Base-by-base conservation (phyloP, 495 filamentous ascomycete genomes). In the Penicillium cataractarum region DNA sequence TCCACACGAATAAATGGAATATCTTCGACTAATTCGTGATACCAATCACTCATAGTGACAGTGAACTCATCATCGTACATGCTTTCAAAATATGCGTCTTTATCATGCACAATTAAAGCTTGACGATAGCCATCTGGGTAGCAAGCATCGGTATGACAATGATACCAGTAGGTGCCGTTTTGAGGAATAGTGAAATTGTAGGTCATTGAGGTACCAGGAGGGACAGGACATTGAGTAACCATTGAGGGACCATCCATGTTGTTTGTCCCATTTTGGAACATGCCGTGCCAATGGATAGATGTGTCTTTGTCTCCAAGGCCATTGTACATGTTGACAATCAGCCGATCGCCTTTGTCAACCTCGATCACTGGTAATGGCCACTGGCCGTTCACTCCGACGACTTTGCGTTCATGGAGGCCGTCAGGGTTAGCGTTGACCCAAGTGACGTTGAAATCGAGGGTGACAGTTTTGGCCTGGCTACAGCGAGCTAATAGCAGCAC, bases 361-460 rank as follows among this genome's bases (percentile, higher is more conserved):
- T 86, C 82, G 55, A 94, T 88, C 17, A 78, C 73, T 6, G 90
- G 91, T 49, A 89, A 73, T 1, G 91, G 91, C 90, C 90, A 95
- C 80, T 91, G 77, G 1, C 84, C 86, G 69, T 96, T 96, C 79
- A 95, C 91, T 44, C 90, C 89, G 68, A 96, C 92, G 6, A 85
- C 85, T 39, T 84, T 84, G 12, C 92, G 83, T 1, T 85, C 80
- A 21, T 79, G 75, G 40, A 83, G 70, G 17, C 88, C 90, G 76
- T 96, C 92, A 3, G 92, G 92, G 69, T 92, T 94, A 8, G 89
- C 86, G 27, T 78, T 87, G 7, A 92, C 87, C 92, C 93, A 96
- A 31, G 83, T 82, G 61, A 94, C 83, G 67, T 90, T 89, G 77
- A 90, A 96, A 72, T 96, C 82, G 69, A 92, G 89, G 27, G 82